These are phyloP conservation scores for Smallanthus sonchifolius DNA, from an alignment of 129 eudicot genomes.

Conservation along the genomic window DNA sequence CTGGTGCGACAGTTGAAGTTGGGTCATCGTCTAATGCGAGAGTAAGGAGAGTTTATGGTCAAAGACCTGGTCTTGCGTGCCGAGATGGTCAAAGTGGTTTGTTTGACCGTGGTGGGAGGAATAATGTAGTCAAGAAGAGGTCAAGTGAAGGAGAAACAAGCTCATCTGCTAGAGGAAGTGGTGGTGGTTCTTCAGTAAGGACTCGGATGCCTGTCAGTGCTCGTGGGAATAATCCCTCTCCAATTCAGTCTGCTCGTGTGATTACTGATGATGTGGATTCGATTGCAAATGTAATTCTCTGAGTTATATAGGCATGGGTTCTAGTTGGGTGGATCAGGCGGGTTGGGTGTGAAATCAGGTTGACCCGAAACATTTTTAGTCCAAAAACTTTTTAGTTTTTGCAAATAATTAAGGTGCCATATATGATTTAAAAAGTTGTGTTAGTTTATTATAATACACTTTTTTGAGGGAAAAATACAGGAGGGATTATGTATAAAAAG, in stretches of 20 bases:
- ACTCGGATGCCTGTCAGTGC: constrained; percentile 42
- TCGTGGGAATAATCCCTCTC: constrained; percentile 25
- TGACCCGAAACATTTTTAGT: not conserved
- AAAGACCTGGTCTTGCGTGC: constrained; percentile 31
- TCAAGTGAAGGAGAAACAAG: constrained; percentile 58
- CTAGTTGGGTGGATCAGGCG: not conserved
- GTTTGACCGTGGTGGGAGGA: constrained; percentile 27
- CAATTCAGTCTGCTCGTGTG: constrained; percentile 17
- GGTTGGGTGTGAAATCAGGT: not conserved
- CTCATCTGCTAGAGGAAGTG: constrained; percentile 43
- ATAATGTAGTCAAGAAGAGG: constrained; percentile 39
- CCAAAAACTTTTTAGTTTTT: not conserved
- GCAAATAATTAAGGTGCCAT: not conserved
- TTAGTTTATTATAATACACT: not conserved
- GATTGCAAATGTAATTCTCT: constrained; percentile 62
- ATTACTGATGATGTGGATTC: constrained; percentile 48
- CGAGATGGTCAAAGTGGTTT: constrained; percentile 35
- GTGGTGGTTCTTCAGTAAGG: constrained; percentile 37
- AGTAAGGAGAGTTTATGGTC: constrained; percentile 25
- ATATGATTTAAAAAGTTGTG: not conserved
- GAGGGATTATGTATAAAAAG: not conserved
- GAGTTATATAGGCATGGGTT: not conserved
- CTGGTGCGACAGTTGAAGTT: constrained; percentile 11
- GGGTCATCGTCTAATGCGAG: constrained; percentile 16
- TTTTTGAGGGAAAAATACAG: not conserved